Base-by-base conservation (phyloP, 2,329 filamentous ascomycete genomes). In the Fusarium continuum region DNA sequence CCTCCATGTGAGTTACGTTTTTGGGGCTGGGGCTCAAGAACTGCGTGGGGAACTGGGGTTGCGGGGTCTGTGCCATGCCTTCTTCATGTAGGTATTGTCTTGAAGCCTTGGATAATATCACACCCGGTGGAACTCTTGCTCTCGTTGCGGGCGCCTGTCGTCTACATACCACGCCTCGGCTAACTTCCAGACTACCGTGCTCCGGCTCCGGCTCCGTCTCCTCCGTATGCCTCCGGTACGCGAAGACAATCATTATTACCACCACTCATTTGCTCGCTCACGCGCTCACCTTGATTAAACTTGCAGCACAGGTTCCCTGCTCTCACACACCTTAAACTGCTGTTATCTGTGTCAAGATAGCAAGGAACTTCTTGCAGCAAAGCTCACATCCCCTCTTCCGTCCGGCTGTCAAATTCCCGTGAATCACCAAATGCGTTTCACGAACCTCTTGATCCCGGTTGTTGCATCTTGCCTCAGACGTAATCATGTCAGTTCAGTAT, bases 1-100 rank as follows among this genome's bases (percentile, higher is more conserved):
- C 52, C 65, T 69, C 67, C 65, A 67, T 70, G 58, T 59, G 35
- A 39, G 60, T 67, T 68, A 68, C 67, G 67, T 70, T 70, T 55
- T 55, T 57, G n/a, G 52, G 50, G 48, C 65, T 68, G 64, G 51
- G 66, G 65, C 31, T 28, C 38, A 62, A 55, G 53, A 59, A 63
- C 62, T 40, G 41, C 40, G 57, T 61, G 62, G 62, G 61, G 61
- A 58, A 48, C 56, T 38, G 56, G 61, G 48, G 54, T 41, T 60
- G 52, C 51, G 55, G 61, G 49, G 63, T 29, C 47, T 36, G 17
- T 31, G 28, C 46, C 49, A 32, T 28, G 46, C 29, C 36, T 26
- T n/a, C n/a, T n/a, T n/a, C n/a, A n/a, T n/a, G n/a, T n/a, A n/a
- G 34, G 35, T 32, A 32, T 32, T 39, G 26, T 36, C 25, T 55